Evolutionary conservation across 352 stramenopile species (phyloP).

Genomic region (Phytophthora podocarpi): DNA sequence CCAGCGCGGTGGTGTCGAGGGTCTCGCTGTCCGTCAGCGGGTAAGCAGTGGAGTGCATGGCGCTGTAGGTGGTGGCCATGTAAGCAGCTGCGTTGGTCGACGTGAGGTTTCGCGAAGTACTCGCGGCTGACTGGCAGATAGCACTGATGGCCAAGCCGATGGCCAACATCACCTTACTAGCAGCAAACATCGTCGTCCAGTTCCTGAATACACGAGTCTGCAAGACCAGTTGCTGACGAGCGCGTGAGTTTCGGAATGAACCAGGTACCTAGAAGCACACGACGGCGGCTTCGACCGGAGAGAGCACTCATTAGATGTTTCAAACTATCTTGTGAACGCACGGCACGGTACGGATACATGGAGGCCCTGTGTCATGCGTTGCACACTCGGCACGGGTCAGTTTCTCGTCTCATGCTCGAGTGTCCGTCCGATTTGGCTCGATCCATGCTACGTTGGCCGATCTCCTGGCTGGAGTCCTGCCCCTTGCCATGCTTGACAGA

Average conservation of each 20-base stretch:
- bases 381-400: too few relatives aligned
- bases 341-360: constrained; percentile 10
- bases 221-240: constrained; percentile 5
- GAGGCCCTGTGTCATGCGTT: constrained; percentile 2
- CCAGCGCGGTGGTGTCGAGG: constrained; percentile 33
- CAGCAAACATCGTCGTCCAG: constrained; percentile 19
- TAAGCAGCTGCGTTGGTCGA: constrained; percentile 28
- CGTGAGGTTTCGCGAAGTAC: constrained; percentile 25
- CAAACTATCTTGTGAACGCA: constrained; percentile 10
- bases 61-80: constrained; percentile 61
- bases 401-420: constrained; percentile 15
- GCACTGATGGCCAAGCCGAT: constrained; percentile 12
- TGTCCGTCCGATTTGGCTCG: constrained; percentile 1
- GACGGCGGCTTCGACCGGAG: constrained; percentile 2
- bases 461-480: too few relatives aligned
- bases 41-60: constrained; percentile 65
- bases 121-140: constrained; percentile 1
- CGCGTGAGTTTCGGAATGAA: constrained; percentile 23
- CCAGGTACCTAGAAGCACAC: neutral
- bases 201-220: too few relatives aligned
- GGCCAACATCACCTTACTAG: constrained; percentile 15
- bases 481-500: constrained; percentile 13
- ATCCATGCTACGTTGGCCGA: neutral
- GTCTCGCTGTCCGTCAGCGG: constrained; percentile 45
- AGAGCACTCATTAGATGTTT: constrained; percentile 15